Percentiles rank a stretch among this genome's conserved stretches.
Evolutionary conservation across 345 rosid genomes (phyloP).

Genomic region (Eutrema yunnanense): DNA sequence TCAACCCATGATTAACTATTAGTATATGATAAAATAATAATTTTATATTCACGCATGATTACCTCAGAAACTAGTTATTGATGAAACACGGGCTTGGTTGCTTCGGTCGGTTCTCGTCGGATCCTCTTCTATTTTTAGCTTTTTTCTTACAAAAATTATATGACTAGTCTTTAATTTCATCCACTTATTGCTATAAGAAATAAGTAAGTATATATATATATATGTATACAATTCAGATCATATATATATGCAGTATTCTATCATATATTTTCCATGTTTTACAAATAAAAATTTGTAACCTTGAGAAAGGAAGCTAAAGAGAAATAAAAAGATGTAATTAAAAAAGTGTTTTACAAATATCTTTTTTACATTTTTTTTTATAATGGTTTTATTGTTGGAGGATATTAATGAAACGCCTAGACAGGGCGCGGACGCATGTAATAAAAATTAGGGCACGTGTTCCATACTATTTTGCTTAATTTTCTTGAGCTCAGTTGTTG

Average conservation of each 20-base stretch:
- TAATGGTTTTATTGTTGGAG: neutral
- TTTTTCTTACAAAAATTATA: neutral
- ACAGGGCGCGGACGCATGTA: too few species aligned
- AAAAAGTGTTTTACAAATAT: neutral
- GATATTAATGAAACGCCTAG: neutral
- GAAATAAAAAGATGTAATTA: too few species aligned
- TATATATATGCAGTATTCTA: too few species aligned
- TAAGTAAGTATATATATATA: neutral
- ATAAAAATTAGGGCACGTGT: too few species aligned
- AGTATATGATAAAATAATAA: too few species aligned
- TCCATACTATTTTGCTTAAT: too few species aligned
- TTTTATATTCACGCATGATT: neutral
- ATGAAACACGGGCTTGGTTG: conserved; percentile 8
- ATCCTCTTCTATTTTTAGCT: neutral
- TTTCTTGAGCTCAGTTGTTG: too few species aligned
- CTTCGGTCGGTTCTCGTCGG: conserved; percentile 8
- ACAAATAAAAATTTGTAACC: neutral
- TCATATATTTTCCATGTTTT: neutral
- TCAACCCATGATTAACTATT: conserved; percentile 9
- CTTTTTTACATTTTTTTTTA: neutral
- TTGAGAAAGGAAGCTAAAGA: too few species aligned
- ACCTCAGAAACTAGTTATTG: neutral
- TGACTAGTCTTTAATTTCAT: neutral
- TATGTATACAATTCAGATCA: neutral
- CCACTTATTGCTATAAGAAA: neutral